Conservation (phyloP, 305 asterid species). For the Solanum aculeatissimum region DNA sequence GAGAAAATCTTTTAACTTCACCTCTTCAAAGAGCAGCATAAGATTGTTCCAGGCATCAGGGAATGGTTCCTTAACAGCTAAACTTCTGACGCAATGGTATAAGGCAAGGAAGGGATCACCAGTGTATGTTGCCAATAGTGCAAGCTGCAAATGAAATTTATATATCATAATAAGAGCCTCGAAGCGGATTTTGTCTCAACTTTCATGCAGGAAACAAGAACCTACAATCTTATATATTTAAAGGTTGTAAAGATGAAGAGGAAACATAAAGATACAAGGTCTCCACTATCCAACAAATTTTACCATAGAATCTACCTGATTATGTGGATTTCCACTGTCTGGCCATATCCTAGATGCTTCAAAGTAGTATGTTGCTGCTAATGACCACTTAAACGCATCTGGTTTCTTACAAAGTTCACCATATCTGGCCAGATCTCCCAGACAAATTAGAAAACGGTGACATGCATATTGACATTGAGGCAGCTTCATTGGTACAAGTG, state of each 20-base stretch:
- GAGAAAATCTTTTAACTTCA: conserved; percentile 4
- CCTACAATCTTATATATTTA: not conserved
- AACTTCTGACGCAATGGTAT: conserved; percentile 80
- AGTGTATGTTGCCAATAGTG: conserved; percentile 62
- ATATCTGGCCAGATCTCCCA: conserved; percentile 84
- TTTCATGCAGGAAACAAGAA: not conserved
- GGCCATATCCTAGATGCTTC: conserved; percentile 73
- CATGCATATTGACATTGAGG: conserved; percentile 45
- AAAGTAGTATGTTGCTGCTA: conserved; percentile 50
- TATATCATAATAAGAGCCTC: not conserved
- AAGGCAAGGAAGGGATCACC: conserved; percentile 78
- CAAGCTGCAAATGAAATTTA: conserved; percentile 45
- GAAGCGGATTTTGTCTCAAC: not conserved
- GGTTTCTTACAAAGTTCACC: conserved; percentile 44
- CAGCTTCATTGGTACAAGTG: conserved; percentile 9
- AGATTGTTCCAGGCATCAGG: conserved; percentile 91
- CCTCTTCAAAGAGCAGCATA: conserved; percentile 73
- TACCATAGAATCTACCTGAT: conserved; percentile 43
- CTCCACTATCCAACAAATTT: not conserved
- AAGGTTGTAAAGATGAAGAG: not conserved
- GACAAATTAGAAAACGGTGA: conserved; percentile 77
- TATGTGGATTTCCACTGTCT: conserved; percentile 86
- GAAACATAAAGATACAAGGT: not conserved
- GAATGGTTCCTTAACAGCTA: conserved; percentile 80
- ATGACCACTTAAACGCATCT: conserved; percentile 49